Evolutionary conservation across 2,329 filamentous ascomycete genomes (phyloP).

Genomic region (Metarhizium anisopliae): DNA sequence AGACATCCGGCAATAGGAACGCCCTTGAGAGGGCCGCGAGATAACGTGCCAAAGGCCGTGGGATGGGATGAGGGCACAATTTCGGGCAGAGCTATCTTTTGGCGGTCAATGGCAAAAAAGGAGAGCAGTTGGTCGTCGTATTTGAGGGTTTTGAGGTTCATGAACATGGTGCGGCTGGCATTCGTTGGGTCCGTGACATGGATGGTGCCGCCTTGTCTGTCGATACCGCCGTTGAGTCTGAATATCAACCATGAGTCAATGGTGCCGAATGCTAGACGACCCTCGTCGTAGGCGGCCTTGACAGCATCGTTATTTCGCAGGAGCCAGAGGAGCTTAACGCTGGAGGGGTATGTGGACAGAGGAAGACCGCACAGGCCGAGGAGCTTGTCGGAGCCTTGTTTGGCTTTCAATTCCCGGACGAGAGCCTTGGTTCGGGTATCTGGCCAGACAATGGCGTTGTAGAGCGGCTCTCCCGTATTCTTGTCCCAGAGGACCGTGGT

Average conservation of each 20-base stretch:
- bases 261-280: conserved; percentile 73
- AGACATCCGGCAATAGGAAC: conserved; percentile 73
- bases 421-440: conserved; percentile 69
- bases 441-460: conserved; percentile 85
- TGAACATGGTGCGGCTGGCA: conserved; percentile 88
- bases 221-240: conserved; percentile 65
- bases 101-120: conserved; percentile 65
- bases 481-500: conserved; percentile 81
- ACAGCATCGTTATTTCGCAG: conserved; percentile 62
- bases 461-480: conserved; percentile 67
- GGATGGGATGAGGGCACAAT: conserved; percentile 75
- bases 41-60: conserved; percentile 61
- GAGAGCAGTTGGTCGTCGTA: conserved; percentile 70
- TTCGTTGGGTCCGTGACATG: conserved; percentile 84
- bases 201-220: conserved; percentile 45
- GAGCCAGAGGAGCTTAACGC: conserved; percentile 79
- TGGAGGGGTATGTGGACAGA: conserved; percentile 80
- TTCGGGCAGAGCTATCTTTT: conserved; percentile 67
- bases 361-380: conserved; percentile 69
- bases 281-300: conserved; percentile 64
- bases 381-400: conserved; percentile 59
- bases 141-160: conserved; percentile 72
- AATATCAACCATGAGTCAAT: conserved; percentile 86
- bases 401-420: conserved; percentile 66
- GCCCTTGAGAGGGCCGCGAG: conserved; percentile 57